phyloP scores from a whole-genome alignment of 148 eudicot genomes.

The Persicaria tinctoria region DNA sequence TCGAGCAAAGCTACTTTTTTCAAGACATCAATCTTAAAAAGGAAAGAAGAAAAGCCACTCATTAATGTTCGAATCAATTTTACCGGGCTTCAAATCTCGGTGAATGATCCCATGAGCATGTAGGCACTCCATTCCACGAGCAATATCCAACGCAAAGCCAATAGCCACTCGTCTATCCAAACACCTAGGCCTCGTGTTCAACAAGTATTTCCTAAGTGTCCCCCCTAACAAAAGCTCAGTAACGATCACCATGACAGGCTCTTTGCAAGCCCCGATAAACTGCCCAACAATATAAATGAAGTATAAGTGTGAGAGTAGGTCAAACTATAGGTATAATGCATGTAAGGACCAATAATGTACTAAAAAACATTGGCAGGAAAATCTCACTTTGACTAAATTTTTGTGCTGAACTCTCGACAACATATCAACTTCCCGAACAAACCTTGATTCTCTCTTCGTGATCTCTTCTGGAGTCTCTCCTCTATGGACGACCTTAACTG shows the following conservation, averaged over 20 bases:
- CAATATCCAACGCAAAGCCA: conserved; percentile 40
- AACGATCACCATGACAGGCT: conserved; percentile 43
- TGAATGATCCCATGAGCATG: conserved; percentile 47
- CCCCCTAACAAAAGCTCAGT: conserved; percentile 43
- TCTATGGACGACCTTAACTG: conserved; percentile 72
- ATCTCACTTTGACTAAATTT: conserved; percentile 72
- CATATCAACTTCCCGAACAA: conserved; percentile 93
- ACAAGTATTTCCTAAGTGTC: conserved; percentile 34
- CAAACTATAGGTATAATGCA: not conserved
- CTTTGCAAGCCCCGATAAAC: conserved; percentile 48
- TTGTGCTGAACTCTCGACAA: conserved; percentile 85
- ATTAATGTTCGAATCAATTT: conserved; percentile 2
- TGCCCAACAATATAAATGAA: conserved; percentile 13
- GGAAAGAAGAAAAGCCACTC: not conserved
- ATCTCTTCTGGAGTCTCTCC: conserved; percentile 88
- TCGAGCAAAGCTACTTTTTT: not conserved
- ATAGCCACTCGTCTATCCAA: conserved; percentile 32
- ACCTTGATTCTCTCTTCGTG: conserved; percentile 61
- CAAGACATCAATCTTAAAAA: not conserved
- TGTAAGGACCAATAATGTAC: not conserved
- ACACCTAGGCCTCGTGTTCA: conserved; percentile 31
- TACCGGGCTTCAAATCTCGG: conserved; percentile 50
- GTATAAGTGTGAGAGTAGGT: not conserved
- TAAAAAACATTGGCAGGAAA: not conserved
- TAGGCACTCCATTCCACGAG: conserved; percentile 40